A percentile compares a stretch with the other conserved stretches of the same genome.
Conservation (phyloP, 129 eudicot genomes). For the Tagetes patula region DNA sequence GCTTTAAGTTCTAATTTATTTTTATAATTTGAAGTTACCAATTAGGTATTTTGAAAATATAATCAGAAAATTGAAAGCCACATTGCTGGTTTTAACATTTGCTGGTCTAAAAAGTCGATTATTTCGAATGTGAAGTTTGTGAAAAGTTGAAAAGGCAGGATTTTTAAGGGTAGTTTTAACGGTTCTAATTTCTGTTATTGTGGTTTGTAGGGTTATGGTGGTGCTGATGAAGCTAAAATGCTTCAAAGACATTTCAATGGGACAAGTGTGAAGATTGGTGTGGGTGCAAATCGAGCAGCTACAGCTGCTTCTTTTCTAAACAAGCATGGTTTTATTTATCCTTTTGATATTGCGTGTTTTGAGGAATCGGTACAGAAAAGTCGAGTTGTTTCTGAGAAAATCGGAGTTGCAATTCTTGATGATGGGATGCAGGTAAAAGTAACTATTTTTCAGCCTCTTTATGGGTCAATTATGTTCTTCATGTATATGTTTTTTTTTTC, state of each 20-base stretch:
- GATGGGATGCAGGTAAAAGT: conserved; percentile 93
- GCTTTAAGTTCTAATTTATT: neutral
- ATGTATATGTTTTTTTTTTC: conserved; percentile 2
- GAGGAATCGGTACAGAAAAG: conserved; percentile 23
- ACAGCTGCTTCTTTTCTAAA: conserved; percentile 55
- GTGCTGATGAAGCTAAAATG: conserved; percentile 94
- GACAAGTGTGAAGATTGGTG: conserved; percentile 62
- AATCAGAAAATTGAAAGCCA: neutral
- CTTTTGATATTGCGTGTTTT: conserved; percentile 14
- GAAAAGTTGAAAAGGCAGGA: neutral
- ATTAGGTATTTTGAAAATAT: neutral
- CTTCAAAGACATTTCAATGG: conserved; percentile 68
- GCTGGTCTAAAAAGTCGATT: neutral
- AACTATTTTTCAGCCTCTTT: neutral
- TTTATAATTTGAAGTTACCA: neutral
- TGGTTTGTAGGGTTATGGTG: conserved; percentile 78
- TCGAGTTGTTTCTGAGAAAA: conserved; percentile 32
- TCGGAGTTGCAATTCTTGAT: conserved; percentile 70
- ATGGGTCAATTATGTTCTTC: neutral
- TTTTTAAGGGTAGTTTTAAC: neutral
- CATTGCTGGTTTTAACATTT: neutral
- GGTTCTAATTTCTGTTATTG: neutral
- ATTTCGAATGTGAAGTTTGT: neutral
- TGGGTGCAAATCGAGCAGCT: conserved; percentile 72
- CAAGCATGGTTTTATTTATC: conserved; percentile 40